Conservation (phyloP, 1,284 basidiomycete genomes). For the Puccinia polysora region DNA sequence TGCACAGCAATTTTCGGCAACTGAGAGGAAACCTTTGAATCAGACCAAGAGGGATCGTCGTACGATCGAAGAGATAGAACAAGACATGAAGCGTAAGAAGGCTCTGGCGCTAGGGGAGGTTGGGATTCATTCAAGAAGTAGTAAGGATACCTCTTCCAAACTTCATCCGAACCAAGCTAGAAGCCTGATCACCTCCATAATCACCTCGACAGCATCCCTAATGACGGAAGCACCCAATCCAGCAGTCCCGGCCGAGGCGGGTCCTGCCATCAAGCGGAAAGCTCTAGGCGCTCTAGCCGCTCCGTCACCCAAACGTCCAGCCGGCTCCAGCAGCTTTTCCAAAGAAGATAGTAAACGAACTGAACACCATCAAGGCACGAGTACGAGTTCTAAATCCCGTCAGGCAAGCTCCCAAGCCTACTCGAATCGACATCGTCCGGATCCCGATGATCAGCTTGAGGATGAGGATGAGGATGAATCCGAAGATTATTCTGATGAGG, state of each 20-base stretch:
- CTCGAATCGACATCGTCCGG: neutral
- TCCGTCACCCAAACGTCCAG: neutral
- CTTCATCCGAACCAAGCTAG: neutral
- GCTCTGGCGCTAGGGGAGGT: neutral
- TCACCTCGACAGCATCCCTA: neutral
- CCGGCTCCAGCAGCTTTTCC: neutral
- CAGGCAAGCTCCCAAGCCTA: neutral
- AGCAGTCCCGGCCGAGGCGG: slow-evolving; percentile 6
- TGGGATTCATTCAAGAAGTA: neutral
- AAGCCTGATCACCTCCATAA: neutral
- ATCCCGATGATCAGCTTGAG: neutral
- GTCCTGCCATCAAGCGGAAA: slow-evolving; percentile 10
- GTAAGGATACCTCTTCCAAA: neutral
- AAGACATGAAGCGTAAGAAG: slow-evolving; percentile 31
- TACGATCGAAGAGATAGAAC: slow-evolving; percentile 42
- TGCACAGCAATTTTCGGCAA: slow-evolving; percentile 5
- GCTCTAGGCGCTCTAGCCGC: neutral
- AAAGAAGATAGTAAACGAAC: neutral
- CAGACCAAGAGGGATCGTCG: slow-evolving; percentile 21
- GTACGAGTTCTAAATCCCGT: neutral
- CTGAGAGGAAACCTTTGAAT: slow-evolving; percentile 33
- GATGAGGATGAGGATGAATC: slow-evolving; percentile 13
- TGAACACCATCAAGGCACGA: neutral
- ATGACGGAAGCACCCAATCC: neutral
- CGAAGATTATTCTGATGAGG: slow-evolving; percentile 18